Evolutionary conservation across 345 rosid genomes (phyloP).

Genomic region (Combretum micranthum): DNA sequence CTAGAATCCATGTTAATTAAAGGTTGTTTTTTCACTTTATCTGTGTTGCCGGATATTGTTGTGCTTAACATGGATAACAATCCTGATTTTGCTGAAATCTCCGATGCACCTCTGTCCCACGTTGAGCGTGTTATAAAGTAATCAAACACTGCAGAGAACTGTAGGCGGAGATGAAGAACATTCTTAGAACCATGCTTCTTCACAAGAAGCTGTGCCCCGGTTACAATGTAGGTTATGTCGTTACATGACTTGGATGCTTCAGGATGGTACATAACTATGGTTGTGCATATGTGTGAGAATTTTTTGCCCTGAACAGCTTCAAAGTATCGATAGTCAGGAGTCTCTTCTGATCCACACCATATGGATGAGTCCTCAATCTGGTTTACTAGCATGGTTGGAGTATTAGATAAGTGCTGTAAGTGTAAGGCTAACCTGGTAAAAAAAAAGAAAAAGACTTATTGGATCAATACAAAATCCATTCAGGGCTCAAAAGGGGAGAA

Average conservation of each 20-base stretch:
- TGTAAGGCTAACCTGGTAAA: conserved; percentile 75
- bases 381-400: conserved; percentile 42
- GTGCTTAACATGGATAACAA: conserved; percentile 64
- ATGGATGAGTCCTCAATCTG: conserved; percentile 37
- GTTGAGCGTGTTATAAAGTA: conserved; percentile 33
- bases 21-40: conserved; percentile 26
- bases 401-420: conserved; percentile 57
- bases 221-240: conserved; percentile 60
- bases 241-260: conserved; percentile 26
- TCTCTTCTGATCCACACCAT: conserved; percentile 72
- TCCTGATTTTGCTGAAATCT: conserved; percentile 59
- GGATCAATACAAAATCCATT: too few relatives aligned
- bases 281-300: conserved; percentile 67
- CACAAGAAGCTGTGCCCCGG: conserved; percentile 80
- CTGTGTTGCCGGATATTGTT: conserved; percentile 31
- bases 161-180: conserved; percentile 72
- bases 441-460: too few relatives aligned
- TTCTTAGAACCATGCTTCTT: conserved; percentile 54
- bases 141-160: conserved; percentile 50
- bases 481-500: too few relatives aligned
- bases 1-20: conserved; percentile 58
- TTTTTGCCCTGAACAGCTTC: conserved; percentile 54
- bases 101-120: conserved; percentile 53
- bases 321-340: conserved; percentile 27
- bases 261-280: conserved; percentile 61